A percentile compares a stretch with the other conserved stretches of the same genome.
These are phyloP conservation scores for Houttuynia cordata DNA, from an alignment of 164 flowering plant genomes.

Conservation along the genomic window DNA sequence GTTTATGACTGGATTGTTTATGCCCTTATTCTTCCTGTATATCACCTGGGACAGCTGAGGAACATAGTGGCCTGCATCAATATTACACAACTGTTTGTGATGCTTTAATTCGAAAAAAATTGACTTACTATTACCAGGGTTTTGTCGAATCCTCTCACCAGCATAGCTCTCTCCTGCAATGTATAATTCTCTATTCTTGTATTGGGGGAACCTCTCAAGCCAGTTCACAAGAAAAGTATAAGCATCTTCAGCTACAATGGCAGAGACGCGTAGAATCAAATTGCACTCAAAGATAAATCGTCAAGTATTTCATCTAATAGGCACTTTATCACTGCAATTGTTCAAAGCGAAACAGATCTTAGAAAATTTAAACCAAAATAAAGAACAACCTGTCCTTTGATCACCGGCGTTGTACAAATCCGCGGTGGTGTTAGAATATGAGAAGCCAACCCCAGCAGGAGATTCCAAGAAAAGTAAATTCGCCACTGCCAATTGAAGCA, in stretches of 20 bases:
- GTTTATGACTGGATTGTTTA: constrained; percentile 53
- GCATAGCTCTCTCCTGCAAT: constrained; percentile 99
- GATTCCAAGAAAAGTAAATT: constrained; percentile 93
- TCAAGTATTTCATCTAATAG: no score
- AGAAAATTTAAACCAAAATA: no score
- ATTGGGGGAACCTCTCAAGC: constrained; percentile 93
- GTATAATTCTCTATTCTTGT: constrained; percentile 84
- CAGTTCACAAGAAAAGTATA: constrained; percentile 77
- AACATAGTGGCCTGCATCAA: constrained; percentile 85
- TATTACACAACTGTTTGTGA: neutral
- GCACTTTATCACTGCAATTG: no score
- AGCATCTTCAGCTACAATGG: constrained; percentile 78
- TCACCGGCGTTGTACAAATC: constrained; percentile 79
- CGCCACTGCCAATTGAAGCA: constrained; percentile 45
- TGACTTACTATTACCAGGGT: neutral
- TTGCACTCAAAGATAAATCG: no score
- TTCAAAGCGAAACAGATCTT: no score
- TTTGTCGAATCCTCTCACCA: constrained; percentile 26
- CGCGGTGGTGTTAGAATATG: constrained; percentile 69
- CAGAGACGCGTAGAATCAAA: neutral
- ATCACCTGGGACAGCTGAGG: constrained; percentile 83
- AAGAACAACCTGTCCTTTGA: constrained; percentile 56
- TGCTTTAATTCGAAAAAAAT: neutral
- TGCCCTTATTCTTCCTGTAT: constrained; percentile 54
- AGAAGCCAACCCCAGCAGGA: constrained; percentile 97